Evolutionary conservation across 306 rosid genomes (phyloP).

Genomic region (Gillenia trifoliata): DNA sequence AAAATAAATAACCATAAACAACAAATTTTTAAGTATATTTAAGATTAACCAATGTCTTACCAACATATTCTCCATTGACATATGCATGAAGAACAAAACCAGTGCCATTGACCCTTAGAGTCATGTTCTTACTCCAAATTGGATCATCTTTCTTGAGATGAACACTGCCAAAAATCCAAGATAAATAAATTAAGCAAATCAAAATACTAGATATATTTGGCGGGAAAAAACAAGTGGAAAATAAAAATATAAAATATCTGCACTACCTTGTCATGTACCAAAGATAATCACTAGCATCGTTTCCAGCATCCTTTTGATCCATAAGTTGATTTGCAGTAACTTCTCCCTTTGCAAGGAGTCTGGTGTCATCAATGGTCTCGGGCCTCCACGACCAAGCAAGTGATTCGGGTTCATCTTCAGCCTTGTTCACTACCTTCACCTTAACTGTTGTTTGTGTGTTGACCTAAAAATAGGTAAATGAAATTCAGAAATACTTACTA

Average conservation of each 20-base stretch:
- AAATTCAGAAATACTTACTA: neutral
- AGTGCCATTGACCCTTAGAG: slow-evolving; percentile 34
- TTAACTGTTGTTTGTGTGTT: slow-evolving; percentile 50
- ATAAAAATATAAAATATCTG: neutral
- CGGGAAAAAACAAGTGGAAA: neutral
- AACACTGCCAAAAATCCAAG: slow-evolving; percentile 17
- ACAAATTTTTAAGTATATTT: neutral
- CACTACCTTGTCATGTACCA: slow-evolving; percentile 56
- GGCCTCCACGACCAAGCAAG: slow-evolving; percentile 55
- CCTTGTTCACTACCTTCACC: slow-evolving; percentile 28
- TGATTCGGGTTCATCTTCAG: slow-evolving; percentile 34
- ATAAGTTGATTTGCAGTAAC: slow-evolving; percentile 11
- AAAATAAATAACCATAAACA: neutral
- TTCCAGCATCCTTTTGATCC: slow-evolving; percentile 43
- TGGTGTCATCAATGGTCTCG: slow-evolving; percentile 28
- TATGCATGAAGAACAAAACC: slow-evolving; percentile 49
- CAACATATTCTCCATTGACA: slow-evolving; percentile 41
- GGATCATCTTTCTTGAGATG: slow-evolving; percentile 32
- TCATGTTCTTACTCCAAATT: slow-evolving; percentile 35
- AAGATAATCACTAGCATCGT: slow-evolving; percentile 47
- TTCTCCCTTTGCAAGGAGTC: slow-evolving; percentile 17
- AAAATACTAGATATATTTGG: neutral
- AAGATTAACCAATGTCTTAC: slow-evolving; percentile 10
- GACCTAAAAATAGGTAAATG: slow-evolving; percentile 20
- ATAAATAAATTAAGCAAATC: neutral